These are phyloP conservation scores for Stagonosporopsis vannaccii DNA, from an alignment of 2,329 filamentous ascomycete genomes.

Conservation along the genomic window DNA sequence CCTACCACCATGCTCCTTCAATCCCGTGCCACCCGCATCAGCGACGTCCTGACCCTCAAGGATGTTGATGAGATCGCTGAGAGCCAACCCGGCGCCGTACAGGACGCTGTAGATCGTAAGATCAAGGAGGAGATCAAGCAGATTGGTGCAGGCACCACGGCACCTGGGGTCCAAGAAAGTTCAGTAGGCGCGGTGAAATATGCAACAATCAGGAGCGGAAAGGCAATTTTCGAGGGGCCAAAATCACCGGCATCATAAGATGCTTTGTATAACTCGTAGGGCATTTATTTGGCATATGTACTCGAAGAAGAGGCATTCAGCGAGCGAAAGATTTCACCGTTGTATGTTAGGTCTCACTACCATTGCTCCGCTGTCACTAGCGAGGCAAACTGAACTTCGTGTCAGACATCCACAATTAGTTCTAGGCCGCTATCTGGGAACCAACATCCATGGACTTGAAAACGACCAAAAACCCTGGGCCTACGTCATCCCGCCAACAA, in stretches of 20 bases:
- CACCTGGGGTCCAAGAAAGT: conserved; percentile 26
- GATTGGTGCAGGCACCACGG: conserved; percentile 30
- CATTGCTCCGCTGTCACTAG: not conserved
- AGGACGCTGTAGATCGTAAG: conserved; percentile 57
- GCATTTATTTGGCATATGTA: conserved; percentile 1
- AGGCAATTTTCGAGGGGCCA: conserved; percentile 35
- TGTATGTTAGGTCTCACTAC: not conserved
- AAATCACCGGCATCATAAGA: conserved; percentile 11
- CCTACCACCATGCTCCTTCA: conserved; percentile 87
- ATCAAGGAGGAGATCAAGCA: conserved; percentile 48
- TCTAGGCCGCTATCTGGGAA: not conserved
- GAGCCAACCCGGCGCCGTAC: conserved; percentile 73
- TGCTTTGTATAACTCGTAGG: conserved; percentile 24
- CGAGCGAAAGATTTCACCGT: conserved; percentile 6
- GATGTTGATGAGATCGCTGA: conserved; percentile 93
- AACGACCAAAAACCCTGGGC: conserved; percentile 1
- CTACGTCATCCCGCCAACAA: conserved; percentile 16
- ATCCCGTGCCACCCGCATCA: conserved; percentile 79
- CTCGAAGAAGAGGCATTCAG: not conserved
- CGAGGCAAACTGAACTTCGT: not conserved
- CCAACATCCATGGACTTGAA: not conserved
- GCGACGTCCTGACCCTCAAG: conserved; percentile 76
- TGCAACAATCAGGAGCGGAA: conserved; percentile 38
- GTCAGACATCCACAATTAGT: not conserved
- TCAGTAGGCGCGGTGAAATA: conserved; percentile 30